Conservation (phyloP, 1,284 basidiomycete species). For the Microbotryum saponariae region DNA sequence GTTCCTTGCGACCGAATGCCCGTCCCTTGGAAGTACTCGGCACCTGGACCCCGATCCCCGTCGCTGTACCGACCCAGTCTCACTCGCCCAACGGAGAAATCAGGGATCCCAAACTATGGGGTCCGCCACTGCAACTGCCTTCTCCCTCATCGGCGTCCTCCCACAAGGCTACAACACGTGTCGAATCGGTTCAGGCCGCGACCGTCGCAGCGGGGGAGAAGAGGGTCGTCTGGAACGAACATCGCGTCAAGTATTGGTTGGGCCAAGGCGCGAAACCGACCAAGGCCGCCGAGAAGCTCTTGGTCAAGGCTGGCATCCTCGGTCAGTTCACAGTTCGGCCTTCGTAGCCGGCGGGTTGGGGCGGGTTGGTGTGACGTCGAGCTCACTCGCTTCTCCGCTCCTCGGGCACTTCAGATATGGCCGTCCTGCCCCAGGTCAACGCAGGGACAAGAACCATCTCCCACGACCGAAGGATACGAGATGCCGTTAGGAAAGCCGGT, state of each 20-base stretch:
- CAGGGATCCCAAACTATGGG: slow-evolving; percentile 15
- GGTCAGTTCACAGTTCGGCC: slow-evolving; percentile 15
- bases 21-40: slow-evolving; percentile 26
- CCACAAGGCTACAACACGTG: no score
- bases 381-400: no score
- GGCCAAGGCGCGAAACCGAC: slow-evolving; percentile 40
- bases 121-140: slow-evolving; percentile 2
- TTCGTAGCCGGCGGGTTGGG: no score
- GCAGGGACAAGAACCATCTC: no score
- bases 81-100: slow-evolving; percentile 23
- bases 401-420: no score
- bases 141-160: no score
- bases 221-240: slow-evolving; percentile 40
- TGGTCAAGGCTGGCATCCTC: slow-evolving; percentile 37
- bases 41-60: slow-evolving; percentile 15
- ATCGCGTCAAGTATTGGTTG: slow-evolving; percentile 40
- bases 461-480: no score
- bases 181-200: neutral
- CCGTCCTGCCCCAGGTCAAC: no score
- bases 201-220: slow-evolving; percentile 23
- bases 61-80: neutral
- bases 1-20: slow-evolving; percentile 15
- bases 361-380: no score
- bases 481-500: no score
- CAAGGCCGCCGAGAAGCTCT: slow-evolving; percentile 40